A percentile compares a stretch with the other conserved stretches of the same genome.
Evolutionary conservation across 2,329 filamentous ascomycete genomes (phyloP).

Genomic region (Kalmusia sp.): DNA sequence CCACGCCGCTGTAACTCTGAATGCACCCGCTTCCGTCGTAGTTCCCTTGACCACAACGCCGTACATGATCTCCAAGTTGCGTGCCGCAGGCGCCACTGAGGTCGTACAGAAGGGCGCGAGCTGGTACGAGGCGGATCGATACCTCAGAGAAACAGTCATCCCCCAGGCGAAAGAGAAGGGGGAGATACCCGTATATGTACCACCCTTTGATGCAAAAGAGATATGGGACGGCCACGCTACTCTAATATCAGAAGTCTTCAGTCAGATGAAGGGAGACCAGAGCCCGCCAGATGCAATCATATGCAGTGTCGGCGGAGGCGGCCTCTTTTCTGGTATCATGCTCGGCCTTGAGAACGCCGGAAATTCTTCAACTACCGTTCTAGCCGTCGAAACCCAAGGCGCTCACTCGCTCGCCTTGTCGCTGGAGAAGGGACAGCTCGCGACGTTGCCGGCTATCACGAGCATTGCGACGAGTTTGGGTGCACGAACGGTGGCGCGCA

Average conservation of each 20-base stretch:
- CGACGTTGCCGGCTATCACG: slow-evolving; percentile 73
- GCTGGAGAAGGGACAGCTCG: slow-evolving; percentile 60
- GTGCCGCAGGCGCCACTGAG: slow-evolving; percentile 66
- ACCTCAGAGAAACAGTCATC: slow-evolving; percentile 66
- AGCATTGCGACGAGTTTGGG: slow-evolving; percentile 77
- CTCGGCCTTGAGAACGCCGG: slow-evolving; percentile 63
- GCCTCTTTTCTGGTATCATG: slow-evolving; percentile 76
- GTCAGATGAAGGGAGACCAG: slow-evolving; percentile 43
- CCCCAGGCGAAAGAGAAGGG: slow-evolving; percentile 18
- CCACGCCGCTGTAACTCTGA: slow-evolving; percentile 68
- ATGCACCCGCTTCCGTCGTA: slow-evolving; percentile 72
- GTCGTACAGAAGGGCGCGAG: slow-evolving; percentile 71
- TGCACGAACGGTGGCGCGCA: slow-evolving; percentile 68
- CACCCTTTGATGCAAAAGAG: slow-evolving; percentile 70
- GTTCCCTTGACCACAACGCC: slow-evolving; percentile 69
- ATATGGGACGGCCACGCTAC: slow-evolving; percentile 70
- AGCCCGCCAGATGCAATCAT: slow-evolving; percentile 69
- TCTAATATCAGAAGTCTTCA: slow-evolving; percentile 58
- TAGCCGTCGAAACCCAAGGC: slow-evolving; percentile 77
- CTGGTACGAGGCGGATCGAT: slow-evolving; percentile 72
- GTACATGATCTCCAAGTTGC: slow-evolving; percentile 73
- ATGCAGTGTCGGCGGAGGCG: slow-evolving; percentile 79
- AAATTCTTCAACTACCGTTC: slow-evolving; percentile 48
- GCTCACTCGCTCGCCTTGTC: slow-evolving; percentile 73
- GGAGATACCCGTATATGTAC: slow-evolving; percentile 61